Evolutionary conservation across 306 rosid genomes (phyloP).

Genomic region (Prinsepia uniflora): DNA sequence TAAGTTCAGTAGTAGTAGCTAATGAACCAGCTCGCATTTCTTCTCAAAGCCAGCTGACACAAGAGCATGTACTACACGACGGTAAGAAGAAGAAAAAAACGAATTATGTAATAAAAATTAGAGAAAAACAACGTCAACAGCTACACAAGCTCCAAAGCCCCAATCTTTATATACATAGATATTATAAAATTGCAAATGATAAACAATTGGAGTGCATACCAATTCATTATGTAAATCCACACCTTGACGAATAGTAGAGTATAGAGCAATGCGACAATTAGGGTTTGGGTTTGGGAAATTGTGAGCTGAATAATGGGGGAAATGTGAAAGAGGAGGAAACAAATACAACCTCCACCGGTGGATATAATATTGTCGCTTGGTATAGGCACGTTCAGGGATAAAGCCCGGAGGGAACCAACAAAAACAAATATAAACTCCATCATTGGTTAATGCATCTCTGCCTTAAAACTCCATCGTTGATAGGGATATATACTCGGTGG

Average conservation of each 20-base stretch:
- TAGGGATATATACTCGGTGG: neutral
- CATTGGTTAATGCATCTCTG: neutral
- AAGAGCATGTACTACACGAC: neutral
- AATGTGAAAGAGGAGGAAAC: neutral
- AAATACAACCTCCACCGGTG: neutral
- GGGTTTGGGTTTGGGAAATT: slow-evolving; percentile 18
- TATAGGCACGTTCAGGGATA: neutral
- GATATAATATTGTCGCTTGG: neutral
- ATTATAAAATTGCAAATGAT: neutral
- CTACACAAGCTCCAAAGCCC: neutral
- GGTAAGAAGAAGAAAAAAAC: neutral
- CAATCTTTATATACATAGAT: neutral
- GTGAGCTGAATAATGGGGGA: neutral
- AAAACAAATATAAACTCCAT: neutral
- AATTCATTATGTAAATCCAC: neutral
- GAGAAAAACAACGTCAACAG: neutral
- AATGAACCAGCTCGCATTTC: neutral
- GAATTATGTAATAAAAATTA: neutral
- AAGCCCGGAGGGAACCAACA: neutral
- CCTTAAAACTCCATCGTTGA: neutral
- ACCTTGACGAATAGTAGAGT: neutral
- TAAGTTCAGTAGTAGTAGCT: no score
- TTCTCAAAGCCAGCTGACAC: neutral
- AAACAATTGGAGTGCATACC: neutral
- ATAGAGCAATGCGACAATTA: slow-evolving; percentile 1